phyloP scores from a whole-genome alignment of 345 rosid species.

The Combretum micranthum region DNA sequence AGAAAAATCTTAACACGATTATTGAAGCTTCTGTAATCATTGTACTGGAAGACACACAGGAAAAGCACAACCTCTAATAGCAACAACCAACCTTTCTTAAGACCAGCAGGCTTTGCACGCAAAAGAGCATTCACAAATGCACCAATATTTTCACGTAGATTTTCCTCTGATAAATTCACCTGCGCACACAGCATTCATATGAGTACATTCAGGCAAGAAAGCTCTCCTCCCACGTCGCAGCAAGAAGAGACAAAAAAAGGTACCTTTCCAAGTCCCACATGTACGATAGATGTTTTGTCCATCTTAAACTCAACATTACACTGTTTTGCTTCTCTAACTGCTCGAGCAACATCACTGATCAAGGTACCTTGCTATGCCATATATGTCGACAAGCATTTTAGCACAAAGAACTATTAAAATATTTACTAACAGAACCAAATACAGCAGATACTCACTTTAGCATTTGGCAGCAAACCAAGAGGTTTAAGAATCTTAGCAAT shows the following conservation, averaged over 20 bases:
- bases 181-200: conserved; percentile 11
- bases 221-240: too few relatives aligned
- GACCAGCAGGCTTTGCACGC: conserved; percentile 88
- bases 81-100: conserved; percentile 72
- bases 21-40: too few relatives aligned
- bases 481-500: conserved; percentile 81
- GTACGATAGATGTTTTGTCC: conserved; percentile 90
- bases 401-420: neutral
- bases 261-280: conserved; percentile 93
- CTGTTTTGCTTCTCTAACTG: conserved; percentile 71
- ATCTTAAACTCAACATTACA: conserved; percentile 75
- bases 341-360: conserved; percentile 58
- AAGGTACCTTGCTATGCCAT: conserved; percentile 77
- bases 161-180: conserved; percentile 69
- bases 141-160: conserved; percentile 73
- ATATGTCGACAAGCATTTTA: neutral
- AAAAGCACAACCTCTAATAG: conserved; percentile 1
- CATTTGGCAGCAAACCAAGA: conserved; percentile 84
- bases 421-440: neutral
- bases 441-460: conserved; percentile 50
- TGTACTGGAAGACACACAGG: neutral
- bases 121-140: conserved; percentile 91
- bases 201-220: too few relatives aligned
- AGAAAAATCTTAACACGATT: too few relatives aligned
- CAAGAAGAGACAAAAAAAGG: neutral